A percentile compares a stretch with the other conserved stretches of the same genome.
These are phyloP conservation scores for Cetradonia linearis DNA, from an alignment of 495 filamentous ascomycete genomes.

Conservation along the genomic window DNA sequence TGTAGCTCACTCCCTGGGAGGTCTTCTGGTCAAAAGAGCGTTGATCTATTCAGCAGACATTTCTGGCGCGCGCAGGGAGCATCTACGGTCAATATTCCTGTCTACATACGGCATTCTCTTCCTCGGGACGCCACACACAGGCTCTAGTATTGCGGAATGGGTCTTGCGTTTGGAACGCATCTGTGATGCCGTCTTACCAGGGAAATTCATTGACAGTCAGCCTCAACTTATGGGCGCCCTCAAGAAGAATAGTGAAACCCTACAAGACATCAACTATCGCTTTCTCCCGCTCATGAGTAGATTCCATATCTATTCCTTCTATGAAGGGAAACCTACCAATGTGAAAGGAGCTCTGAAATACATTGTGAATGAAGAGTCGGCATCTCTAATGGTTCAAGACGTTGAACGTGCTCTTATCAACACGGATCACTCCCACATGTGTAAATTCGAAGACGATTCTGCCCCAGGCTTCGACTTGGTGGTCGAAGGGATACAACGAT, in stretches of 20 bases:
- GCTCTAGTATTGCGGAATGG: conserved; percentile 19
- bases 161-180: conserved; percentile 17
- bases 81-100: conserved; percentile 29
- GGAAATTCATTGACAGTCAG: conserved; percentile 19
- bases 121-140: conserved; percentile 33
- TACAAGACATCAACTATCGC: conserved; percentile 31
- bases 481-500: conserved; percentile 11
- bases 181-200: conserved; percentile 19
- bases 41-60: conserved; percentile 16
- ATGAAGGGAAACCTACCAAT: conserved; percentile 27
- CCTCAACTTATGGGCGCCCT: conserved; percentile 24
- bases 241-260: conserved; percentile 24
- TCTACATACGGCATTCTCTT: conserved; percentile 32
- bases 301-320: conserved; percentile 33
- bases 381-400: conserved; percentile 30
- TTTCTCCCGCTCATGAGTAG: conserved; percentile 32
- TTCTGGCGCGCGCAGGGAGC: conserved; percentile 5
- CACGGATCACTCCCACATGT: conserved; percentile 25
- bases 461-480: conserved; percentile 9
- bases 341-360: conserved; percentile 25
- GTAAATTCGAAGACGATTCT: conserved; percentile 16
- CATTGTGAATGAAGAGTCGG: conserved; percentile 31
- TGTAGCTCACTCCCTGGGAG: conserved; percentile 16
- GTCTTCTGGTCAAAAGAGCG: conserved; percentile 19
- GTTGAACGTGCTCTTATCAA: conserved; percentile 29